Conservation (phyloP, 1,139 yeast species). For the Magnusiomyces suaveolens region DNA sequence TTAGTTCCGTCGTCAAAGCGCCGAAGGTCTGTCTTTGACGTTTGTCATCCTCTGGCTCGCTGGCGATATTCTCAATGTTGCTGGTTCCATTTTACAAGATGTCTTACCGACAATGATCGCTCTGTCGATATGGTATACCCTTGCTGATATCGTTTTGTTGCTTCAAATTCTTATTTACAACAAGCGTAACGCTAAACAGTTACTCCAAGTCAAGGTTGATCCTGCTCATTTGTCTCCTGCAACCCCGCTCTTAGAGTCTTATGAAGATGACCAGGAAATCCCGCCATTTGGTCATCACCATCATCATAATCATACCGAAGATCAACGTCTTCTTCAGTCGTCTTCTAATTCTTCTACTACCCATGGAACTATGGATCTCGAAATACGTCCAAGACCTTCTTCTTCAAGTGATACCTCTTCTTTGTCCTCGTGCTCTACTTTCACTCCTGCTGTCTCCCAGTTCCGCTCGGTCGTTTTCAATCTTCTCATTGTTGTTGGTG, state of each 20-base stretch:
- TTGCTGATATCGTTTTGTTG: constrained; percentile 76
- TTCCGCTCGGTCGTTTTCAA: constrained; percentile 38
- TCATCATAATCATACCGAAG: not conserved
- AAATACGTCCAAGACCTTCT: not conserved
- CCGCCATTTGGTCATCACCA: not conserved
- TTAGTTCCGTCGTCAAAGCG: constrained; percentile 59
- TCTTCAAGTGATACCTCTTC: constrained; percentile 2
- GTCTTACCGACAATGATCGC: constrained; percentile 83
- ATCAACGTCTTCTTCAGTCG: not conserved
- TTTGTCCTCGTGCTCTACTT: not conserved
- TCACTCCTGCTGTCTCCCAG: not conserved
- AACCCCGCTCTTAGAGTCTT: constrained; percentile 68
- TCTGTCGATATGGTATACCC: constrained; percentile 80
- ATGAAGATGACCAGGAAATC: constrained; percentile 37
- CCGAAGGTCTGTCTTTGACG: constrained; percentile 76
- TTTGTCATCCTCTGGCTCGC: constrained; percentile 78
- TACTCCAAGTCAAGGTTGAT: constrained; percentile 45
- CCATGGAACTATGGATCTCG: constrained; percentile 1
- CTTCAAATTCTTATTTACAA: constrained; percentile 73
- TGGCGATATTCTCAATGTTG: constrained; percentile 87
- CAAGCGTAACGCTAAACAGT: constrained; percentile 36
- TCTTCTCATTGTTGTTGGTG: constrained; percentile 54
- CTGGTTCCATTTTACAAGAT: constrained; percentile 81
- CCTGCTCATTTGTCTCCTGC: constrained; percentile 83
- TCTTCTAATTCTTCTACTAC: not conserved